Percentiles rank a stretch among this genome's conserved stretches.
Conservation (phyloP, 1,284 basidiomycete genomes). For the Microbotryum lychnidis-dioicae region DNA sequence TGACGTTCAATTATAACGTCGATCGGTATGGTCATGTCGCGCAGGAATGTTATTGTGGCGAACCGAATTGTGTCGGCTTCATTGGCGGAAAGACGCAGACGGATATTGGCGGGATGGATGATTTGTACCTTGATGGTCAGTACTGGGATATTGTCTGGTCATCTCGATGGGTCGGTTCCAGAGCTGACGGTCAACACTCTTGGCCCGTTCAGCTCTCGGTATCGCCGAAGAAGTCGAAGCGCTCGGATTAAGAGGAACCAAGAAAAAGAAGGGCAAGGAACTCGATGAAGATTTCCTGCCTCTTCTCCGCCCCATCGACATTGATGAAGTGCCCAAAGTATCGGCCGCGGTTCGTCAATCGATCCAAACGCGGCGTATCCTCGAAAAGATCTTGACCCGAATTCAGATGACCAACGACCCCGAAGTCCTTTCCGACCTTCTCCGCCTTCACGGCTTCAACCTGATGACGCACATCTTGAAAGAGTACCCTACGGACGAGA, state of each 20-base stretch:
- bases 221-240: conserved; percentile 83
- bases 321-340: conserved; percentile 80
- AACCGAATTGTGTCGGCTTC: conserved; percentile 88
- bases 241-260: conserved; percentile 58
- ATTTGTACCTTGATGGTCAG: conserved; percentile 78
- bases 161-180: background rate
- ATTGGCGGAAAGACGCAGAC: conserved; percentile 99
- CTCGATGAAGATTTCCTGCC: conserved; percentile 85
- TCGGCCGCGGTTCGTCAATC: conserved; percentile 87
- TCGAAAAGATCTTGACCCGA: conserved; percentile 74
- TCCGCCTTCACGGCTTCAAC: conserved; percentile 89
- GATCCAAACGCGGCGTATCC: conserved; percentile 65
- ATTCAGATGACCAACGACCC: conserved; percentile 83
- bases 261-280: conserved; percentile 83
- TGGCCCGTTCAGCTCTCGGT: conserved; percentile 65
- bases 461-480: conserved; percentile 82
- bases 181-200: background rate
- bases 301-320: conserved; percentile 59
- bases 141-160: background rate
- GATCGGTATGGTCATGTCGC: conserved; percentile 97
- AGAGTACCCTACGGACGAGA: conserved; percentile 64
- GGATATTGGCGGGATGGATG: conserved; percentile 85
- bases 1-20: conserved; percentile 99
- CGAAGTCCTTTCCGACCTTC: conserved; percentile 68
- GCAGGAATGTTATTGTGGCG: conserved; percentile 91